Percentiles rank a stretch among this genome's conserved stretches.
phyloP scores from a whole-genome alignment of 805 yeast genomes.

The Metschnikowia picachoensis region DNA sequence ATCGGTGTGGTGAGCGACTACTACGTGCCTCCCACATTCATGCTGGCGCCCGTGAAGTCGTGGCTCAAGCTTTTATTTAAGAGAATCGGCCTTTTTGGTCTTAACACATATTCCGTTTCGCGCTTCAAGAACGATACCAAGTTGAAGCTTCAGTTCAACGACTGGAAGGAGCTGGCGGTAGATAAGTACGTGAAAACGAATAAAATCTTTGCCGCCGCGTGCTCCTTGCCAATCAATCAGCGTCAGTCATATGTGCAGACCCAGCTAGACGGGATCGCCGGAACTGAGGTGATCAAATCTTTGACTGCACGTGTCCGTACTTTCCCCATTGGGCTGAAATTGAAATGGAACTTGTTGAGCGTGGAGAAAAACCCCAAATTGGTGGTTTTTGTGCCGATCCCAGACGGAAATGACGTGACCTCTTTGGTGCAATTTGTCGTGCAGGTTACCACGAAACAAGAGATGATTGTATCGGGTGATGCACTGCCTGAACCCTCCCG shows the following conservation, averaged over 20 bases:
- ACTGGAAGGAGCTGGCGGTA: constrained; percentile 85
- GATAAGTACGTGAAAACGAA: constrained; percentile 75
- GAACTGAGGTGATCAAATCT: constrained; percentile 29
- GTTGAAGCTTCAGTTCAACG: constrained; percentile 53
- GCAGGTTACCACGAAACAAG: constrained; percentile 36
- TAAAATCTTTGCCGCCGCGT: constrained; percentile 65
- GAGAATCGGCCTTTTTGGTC: constrained; percentile 62
- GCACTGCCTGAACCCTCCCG: constrained; percentile 19
- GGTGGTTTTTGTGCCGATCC: constrained; percentile 63
- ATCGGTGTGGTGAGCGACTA: constrained; percentile 42
- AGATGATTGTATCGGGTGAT: constrained; percentile 24
- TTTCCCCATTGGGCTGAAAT: constrained; percentile 52
- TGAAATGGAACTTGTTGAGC: constrained; percentile 75
- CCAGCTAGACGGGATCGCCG: constrained; percentile 34
- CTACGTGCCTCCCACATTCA: constrained; percentile 38
- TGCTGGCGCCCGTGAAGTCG: constrained; percentile 22
- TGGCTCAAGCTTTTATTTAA: constrained; percentile 51
- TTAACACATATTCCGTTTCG: constrained; percentile 55
- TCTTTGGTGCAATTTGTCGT: constrained; percentile 38
- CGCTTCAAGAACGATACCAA: constrained; percentile 43
- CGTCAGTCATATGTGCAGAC: constrained; percentile 43
- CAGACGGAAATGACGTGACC: constrained; percentile 41
- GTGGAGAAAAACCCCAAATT: constrained; percentile 71
- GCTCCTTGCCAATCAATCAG: constrained; percentile 27
- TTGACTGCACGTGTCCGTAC: constrained; percentile 32